Evolutionary conservation across 108 stramenopile genomes (phyloP), one percentile per base, ranked within the genome.

Genomic region (Cyclotella choctawhatcheeana): DNA sequence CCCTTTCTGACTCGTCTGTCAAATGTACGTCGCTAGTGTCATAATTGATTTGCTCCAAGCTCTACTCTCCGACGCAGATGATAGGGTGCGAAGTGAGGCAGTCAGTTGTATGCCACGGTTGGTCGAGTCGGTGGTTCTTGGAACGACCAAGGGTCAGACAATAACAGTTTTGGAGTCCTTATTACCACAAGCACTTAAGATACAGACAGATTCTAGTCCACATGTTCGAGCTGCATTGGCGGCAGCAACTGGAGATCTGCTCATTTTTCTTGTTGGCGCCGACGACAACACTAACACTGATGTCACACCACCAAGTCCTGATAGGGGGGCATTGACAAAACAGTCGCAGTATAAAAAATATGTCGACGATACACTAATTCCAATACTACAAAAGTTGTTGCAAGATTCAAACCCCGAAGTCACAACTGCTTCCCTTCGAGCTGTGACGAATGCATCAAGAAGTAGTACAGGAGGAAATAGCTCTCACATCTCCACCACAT

Each of bases 321-420:
- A 65, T 25, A 64, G 50, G 44, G 47, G 53, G 17, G 71, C 25
- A 62, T 32, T 47, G 44, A 30, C 51, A 50, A 44, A 27, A 12
- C 72, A 48, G 40, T 73, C 71, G n/a, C 76, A 78, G 25, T 79
- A 93, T 77, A 92, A 90, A 65, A 88, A 82, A 37, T 86, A 93
- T 56, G 88, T 96, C 2, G 95, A 96, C 63, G 91, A 96, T 33
- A 77, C 81, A 20, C 70, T 93, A 35, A 90, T 96, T 60, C 95
- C 95, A 12, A 67, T 93, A 22, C 89, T 96, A 8, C 95, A 96
- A 77, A 80, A 75, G 16, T 76, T 96, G 26, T 59, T 96, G 58
- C 89, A 96, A 64, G 95, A 96, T 68, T 47, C 80, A 31, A 88
- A 92, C 63, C 95, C 92, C n/a, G 89, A 88, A 54, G 95, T 96